These are phyloP conservation scores for Ceratonia siliqua DNA, from an alignment of 306 rosid genomes.

Conservation along the genomic window DNA sequence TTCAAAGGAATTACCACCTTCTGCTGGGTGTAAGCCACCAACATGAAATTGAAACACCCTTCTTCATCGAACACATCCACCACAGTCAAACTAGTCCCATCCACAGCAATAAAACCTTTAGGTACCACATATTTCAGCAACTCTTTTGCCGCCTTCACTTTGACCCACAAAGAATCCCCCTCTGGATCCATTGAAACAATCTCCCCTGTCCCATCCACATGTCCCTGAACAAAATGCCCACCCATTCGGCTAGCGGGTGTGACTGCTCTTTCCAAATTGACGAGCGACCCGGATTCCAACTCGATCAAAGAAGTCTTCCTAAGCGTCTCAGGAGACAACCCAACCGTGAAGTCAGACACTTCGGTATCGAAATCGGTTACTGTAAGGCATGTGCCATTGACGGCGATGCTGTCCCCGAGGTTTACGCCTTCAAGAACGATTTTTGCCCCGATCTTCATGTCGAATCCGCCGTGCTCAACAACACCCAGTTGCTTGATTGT, in stretches of 20 bases:
- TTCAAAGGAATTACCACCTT: slow-evolving; percentile 80
- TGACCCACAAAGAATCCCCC: slow-evolving; percentile 83
- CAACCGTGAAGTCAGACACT: slow-evolving; percentile 69
- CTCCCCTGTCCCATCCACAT: slow-evolving; percentile 92
- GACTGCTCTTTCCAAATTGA: slow-evolving; percentile 85
- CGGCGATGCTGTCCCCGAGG: slow-evolving; percentile 93
- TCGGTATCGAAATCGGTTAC: slow-evolving; percentile 60
- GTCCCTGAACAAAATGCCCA: slow-evolving; percentile 96
- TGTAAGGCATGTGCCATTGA: slow-evolving; percentile 88
- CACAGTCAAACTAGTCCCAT: slow-evolving; percentile 97
- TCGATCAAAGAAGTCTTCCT: slow-evolving; percentile 80
- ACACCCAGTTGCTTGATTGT: slow-evolving; percentile 56
- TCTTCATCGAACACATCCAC: slow-evolving; percentile 84
- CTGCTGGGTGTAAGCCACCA: slow-evolving; percentile 82
- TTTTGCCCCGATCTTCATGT: slow-evolving; percentile 57
- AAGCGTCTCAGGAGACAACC: slow-evolving; percentile 80
- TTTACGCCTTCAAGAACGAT: slow-evolving; percentile 73
- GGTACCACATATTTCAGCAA: slow-evolving; percentile 72
- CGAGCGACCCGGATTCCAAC: slow-evolving; percentile 56
- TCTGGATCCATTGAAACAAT: slow-evolving; percentile 67
- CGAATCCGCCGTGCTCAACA: slow-evolving; percentile 58
- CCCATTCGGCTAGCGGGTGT: slow-evolving; percentile 82
- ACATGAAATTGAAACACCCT: slow-evolving; percentile 76
- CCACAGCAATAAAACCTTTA: slow-evolving; percentile 84
- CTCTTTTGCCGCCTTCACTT: slow-evolving; percentile 54